phyloP scores from a whole-genome alignment of 2,329 filamentous ascomycete species.

The Aspergillus tanneri region DNA sequence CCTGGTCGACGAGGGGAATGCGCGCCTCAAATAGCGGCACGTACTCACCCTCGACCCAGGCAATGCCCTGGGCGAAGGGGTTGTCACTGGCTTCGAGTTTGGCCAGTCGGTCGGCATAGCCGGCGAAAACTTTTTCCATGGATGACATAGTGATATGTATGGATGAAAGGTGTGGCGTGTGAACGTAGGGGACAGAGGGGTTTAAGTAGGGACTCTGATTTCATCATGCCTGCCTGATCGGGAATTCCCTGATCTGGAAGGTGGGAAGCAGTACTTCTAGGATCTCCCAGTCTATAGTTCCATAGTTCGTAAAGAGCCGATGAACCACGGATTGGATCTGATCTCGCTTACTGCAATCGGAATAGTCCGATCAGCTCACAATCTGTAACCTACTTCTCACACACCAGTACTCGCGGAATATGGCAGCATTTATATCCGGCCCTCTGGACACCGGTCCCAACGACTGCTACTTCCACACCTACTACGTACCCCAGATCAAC shows the following conservation, averaged over 20 bases:
- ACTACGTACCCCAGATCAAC: conserved; percentile 29
- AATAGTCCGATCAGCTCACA: no score
- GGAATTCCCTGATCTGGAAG: not conserved
- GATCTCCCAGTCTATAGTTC: no score
- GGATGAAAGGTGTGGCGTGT: no score
- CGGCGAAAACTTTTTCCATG: conserved; percentile 47
- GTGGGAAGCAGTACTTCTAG: no score
- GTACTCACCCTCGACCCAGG: conserved; percentile 49
- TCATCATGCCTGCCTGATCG: not conserved
- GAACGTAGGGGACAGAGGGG: no score
- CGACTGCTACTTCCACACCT: conserved; percentile 27
- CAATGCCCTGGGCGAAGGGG: conserved; percentile 47
- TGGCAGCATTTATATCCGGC: conserved; percentile 37
- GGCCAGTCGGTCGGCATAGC: conserved; percentile 34
- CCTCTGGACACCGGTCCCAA: conserved; percentile 29
- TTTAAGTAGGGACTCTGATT: no score
- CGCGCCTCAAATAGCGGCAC: conserved; percentile 48
- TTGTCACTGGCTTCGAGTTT: conserved; percentile 38
- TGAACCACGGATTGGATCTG: no score
- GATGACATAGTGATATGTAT: conserved; percentile 45
- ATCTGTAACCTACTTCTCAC: no score
- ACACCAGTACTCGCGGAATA: no score
- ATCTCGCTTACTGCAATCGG: no score
- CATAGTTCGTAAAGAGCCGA: no score
- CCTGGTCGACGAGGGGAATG: conserved; percentile 54